Conservation (phyloP, 2,329 filamentous ascomycete genomes). For the Botrytis byssoidea region DNA sequence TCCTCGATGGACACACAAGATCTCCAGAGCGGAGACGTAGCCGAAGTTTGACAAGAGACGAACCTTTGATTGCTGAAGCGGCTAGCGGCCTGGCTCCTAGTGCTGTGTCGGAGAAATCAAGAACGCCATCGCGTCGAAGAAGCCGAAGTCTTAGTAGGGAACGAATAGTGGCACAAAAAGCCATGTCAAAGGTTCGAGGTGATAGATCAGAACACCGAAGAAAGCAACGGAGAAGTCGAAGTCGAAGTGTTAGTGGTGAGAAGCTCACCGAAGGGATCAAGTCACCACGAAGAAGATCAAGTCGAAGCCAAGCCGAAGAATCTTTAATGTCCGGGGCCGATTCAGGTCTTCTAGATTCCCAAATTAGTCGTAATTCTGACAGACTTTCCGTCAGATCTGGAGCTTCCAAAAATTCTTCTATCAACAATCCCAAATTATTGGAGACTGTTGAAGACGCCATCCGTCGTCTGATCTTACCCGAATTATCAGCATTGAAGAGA, state of each 20-base stretch:
- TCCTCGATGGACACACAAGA: conserved; percentile 53
- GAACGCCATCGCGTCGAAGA: conserved; percentile 56
- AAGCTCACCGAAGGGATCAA: conserved; percentile 47
- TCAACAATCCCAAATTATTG: conserved; percentile 70
- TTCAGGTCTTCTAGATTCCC: conserved; percentile 54
- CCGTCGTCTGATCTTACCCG: conserved; percentile 73
- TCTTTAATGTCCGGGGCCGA: conserved; percentile 46
- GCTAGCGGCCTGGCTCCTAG: conserved; percentile 44
- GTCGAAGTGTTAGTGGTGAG: conserved; percentile 46
- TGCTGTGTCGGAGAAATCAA: conserved; percentile 49
- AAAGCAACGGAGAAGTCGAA: conserved; percentile 45
- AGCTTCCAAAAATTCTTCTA: conserved; percentile 54
- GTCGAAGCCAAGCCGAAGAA: conserved; percentile 53
- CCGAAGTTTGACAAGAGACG: conserved; percentile 35
- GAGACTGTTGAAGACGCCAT: conserved; percentile 75
- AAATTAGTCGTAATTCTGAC: conserved; percentile 54
- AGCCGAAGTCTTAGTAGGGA: conserved; percentile 66
- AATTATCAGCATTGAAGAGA: conserved; percentile 86
- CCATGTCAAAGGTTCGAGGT: conserved; percentile 63
- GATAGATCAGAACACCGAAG: conserved; percentile 47
- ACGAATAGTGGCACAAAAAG: conserved; percentile 62
- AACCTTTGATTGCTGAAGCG: conserved; percentile 36
- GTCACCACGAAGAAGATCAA: conserved; percentile 48
- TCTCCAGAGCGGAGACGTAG: conserved; percentile 38
- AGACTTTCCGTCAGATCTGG: conserved; percentile 59